These are phyloP conservation scores for Trametopsis cervina DNA, from an alignment of 768 basidiomycete genomes.

Conservation along the genomic window DNA sequence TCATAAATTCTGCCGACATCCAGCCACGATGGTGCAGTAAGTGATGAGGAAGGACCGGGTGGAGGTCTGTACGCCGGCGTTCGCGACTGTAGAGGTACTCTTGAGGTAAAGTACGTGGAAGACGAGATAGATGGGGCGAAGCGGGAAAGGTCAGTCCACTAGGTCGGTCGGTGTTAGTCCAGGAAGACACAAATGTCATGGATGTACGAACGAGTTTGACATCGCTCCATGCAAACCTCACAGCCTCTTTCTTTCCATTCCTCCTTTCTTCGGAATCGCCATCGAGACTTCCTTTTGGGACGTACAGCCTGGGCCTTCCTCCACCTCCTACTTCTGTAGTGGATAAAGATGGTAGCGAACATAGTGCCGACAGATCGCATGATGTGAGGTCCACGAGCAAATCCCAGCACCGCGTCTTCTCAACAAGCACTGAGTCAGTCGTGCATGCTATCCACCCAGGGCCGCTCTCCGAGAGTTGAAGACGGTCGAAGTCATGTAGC, in stretches of 20 bases:
- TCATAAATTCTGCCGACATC: conserved; percentile 82
- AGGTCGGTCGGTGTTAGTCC: not conserved
- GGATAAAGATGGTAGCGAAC: conserved; percentile 40
- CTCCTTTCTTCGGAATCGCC: not conserved
- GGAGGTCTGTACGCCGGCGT: not conserved
- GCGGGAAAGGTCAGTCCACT: conserved; percentile 79
- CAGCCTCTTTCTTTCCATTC: conserved; percentile 29
- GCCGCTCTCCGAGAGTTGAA: conserved; percentile 51
- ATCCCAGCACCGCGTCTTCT: conserved; percentile 75
- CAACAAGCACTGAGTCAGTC: conserved; percentile 79
- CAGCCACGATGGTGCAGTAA: conserved; percentile 37
- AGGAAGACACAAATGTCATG: not conserved
- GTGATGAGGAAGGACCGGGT: conserved; percentile 25
- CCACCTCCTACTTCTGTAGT: conserved; percentile 30
- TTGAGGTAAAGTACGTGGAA: conserved; percentile 4
- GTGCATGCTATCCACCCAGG: conserved; percentile 83
- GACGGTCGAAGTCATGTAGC: conserved; percentile 59
- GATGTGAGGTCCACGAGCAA: conserved; percentile 65
- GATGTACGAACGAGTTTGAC: conserved; percentile 50
- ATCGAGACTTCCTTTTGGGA: not conserved
- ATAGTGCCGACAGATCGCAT: not conserved
- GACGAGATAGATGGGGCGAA: conserved; percentile 29
- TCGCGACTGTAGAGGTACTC: no score
- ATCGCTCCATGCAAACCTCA: conserved; percentile 82
- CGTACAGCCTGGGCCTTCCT: conserved; percentile 34